A percentile compares a stretch with the other conserved stretches of the same genome.
Evolutionary conservation across 176 grass and related monocot species (phyloP).

Genomic region (Areca catechu): DNA sequence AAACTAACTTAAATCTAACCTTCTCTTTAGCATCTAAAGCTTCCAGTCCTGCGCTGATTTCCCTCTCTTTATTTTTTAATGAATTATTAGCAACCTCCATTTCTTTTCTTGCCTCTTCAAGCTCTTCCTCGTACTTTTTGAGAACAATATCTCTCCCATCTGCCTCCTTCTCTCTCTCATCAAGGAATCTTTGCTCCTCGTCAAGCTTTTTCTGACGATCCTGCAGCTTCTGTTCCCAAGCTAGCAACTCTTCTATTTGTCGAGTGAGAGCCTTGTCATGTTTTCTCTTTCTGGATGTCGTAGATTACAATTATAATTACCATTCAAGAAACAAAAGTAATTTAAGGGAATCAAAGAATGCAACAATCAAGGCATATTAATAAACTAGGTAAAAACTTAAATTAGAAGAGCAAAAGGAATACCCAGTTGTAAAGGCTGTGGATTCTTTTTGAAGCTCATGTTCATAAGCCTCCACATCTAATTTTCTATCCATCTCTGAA

Average conservation of each 20-base stretch:
- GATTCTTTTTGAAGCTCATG: constrained; percentile 77
- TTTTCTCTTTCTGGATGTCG: constrained; percentile 37
- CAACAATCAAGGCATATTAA: not conserved
- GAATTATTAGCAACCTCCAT: constrained; percentile 37
- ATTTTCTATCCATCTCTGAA: constrained; percentile 62
- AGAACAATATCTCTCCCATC: constrained; percentile 53
- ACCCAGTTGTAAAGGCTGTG: constrained; percentile 65
- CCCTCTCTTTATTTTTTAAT: constrained; percentile 64
- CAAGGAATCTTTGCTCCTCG: constrained; percentile 63
- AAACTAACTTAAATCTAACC: constrained; percentile 19
- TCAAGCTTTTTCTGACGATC: constrained; percentile 77
- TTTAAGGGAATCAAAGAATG: not conserved
- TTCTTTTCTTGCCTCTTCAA: constrained; percentile 58
- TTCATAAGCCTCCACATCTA: constrained; percentile 64
- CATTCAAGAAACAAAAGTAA: constrained; percentile 1
- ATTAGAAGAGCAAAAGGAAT: constrained; percentile 17
- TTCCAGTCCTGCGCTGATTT: constrained; percentile 44
- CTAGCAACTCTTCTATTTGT: constrained; percentile 52
- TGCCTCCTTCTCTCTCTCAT: constrained; percentile 75
- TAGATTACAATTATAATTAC: constrained; percentile 9
- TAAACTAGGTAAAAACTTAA: not conserved
- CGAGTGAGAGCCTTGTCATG: constrained; percentile 61
- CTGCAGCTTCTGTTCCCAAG: constrained; percentile 77
- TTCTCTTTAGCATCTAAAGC: constrained; percentile 57
- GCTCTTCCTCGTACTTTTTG: constrained; percentile 55